These are phyloP conservation scores for Auxenochlorella protothecoides DNA, from an alignment of 139 green algal species.

Conservation along the genomic window DNA sequence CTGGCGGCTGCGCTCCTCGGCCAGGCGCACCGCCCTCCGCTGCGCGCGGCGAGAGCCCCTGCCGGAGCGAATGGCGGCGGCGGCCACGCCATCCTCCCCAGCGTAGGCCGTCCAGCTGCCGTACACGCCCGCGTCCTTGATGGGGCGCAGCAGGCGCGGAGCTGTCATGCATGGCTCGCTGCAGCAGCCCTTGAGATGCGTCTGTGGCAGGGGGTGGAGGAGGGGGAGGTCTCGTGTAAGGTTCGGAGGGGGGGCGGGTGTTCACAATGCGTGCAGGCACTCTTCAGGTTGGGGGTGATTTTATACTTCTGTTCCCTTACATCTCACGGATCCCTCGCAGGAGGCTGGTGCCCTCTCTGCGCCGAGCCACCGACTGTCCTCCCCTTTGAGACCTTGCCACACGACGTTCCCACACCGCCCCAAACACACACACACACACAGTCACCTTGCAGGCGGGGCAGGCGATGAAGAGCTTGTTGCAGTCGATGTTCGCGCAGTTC, in stretches of 20 bases:
- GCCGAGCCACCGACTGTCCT: too few relatives aligned
- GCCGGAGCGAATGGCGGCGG: not conserved
- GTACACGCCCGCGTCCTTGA: conserved; percentile 51
- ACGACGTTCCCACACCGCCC: not conserved
- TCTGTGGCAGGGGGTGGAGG: not conserved
- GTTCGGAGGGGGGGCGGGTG: too few relatives aligned
- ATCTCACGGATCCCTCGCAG: too few relatives aligned
- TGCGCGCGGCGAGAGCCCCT: not conserved
- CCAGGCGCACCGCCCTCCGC: conserved; percentile 9
- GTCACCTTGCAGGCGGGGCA: conserved; percentile 54
- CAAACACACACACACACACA: not conserved
- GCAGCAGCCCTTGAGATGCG: conserved; percentile 57
- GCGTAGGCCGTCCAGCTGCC: conserved; percentile 27
- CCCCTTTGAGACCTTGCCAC: not conserved
- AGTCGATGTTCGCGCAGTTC: conserved; percentile 86
- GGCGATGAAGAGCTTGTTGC: conserved; percentile 82
- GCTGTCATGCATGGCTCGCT: conserved; percentile 60
- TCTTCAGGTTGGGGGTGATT: too few relatives aligned
- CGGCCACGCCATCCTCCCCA: conserved; percentile 1
- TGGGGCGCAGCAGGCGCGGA: conserved; percentile 61
- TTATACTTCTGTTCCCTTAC: too few relatives aligned
- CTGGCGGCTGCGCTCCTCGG: conserved; percentile 2
- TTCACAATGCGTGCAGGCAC: too few relatives aligned
- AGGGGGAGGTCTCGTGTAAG: too few relatives aligned
- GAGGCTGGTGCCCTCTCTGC: too few relatives aligned